These are phyloP conservation scores for Funneliformis mosseae DNA, from an alignment of 192 early-diverging fungal genomes.

Conservation along the genomic window DNA sequence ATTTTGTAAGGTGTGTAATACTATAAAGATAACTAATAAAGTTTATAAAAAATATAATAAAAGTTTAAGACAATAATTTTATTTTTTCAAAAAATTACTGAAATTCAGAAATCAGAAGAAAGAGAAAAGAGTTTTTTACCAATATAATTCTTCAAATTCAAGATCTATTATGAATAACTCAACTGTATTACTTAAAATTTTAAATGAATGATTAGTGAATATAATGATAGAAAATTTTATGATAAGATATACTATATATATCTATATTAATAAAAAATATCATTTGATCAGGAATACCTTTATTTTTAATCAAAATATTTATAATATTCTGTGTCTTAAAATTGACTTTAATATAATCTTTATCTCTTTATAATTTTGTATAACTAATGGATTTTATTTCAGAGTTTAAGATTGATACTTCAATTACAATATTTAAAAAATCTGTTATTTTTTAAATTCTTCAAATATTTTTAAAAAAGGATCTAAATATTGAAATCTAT, in stretches of 20 bases:
- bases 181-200: neutral
- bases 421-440: constrained; percentile 17
- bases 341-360: constrained; percentile 28
- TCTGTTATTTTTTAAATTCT: no score
- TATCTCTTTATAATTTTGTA: constrained; percentile 11
- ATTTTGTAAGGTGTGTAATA: no score
- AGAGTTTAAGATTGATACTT: constrained; percentile 16
- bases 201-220: neutral
- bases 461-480: constrained; percentile 19
- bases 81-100: no score
- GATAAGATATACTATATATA: neutral
- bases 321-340: constrained; percentile 10
- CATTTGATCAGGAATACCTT: neutral
- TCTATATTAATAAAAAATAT: neutral
- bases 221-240: neutral
- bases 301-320: constrained; percentile 3
- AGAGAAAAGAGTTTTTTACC: no score
- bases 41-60: no score
- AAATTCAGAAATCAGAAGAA: no score
- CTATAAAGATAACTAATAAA: no score
- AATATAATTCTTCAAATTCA: neutral
- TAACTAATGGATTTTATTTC: constrained; percentile 28
- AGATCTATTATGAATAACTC: constrained; percentile 2
- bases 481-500: constrained; percentile 19
- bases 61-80: no score